Conservation (phyloP, 2,329 filamentous ascomycete species). For the Leptodontidium sp. region DNA sequence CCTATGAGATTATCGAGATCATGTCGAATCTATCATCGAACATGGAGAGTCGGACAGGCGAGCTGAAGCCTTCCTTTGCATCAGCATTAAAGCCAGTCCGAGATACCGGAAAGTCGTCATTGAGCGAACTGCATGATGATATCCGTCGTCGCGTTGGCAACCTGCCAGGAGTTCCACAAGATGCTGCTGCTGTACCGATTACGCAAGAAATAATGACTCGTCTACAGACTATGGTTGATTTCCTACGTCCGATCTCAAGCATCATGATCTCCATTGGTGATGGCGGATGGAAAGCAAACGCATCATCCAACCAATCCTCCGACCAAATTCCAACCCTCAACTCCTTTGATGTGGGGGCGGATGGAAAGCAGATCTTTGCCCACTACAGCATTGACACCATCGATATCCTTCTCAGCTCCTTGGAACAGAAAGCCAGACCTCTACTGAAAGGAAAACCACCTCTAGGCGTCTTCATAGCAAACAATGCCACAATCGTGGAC, state of each 20-base stretch:
- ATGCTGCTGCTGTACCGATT: conserved; percentile 80
- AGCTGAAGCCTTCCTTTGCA: conserved; percentile 82
- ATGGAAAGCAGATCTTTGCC: conserved; percentile 86
- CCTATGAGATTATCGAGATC: conserved; percentile 94
- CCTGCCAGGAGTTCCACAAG: conserved; percentile 74
- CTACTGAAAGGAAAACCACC: conserved; percentile 80
- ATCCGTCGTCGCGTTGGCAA: conserved; percentile 73
- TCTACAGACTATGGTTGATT: conserved; percentile 85
- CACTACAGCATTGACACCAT: conserved; percentile 92
- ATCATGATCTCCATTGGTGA: conserved; percentile 94
- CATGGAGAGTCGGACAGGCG: conserved; percentile 82
- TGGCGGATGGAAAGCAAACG: conserved; percentile 79
- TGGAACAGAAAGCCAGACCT: conserved; percentile 77
- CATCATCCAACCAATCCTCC: conserved; percentile 62
- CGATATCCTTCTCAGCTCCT: conserved; percentile 76
- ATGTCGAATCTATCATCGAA: conserved; percentile 81
- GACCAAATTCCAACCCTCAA: conserved; percentile 75
- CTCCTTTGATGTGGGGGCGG: conserved; percentile 87
- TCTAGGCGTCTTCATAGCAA: conserved; percentile 89
- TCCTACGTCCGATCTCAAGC: conserved; percentile 84
- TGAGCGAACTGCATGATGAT: conserved; percentile 85
- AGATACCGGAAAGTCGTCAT: conserved; percentile 88
- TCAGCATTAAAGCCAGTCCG: conserved; percentile 89
- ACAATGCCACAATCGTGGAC: conserved; percentile 84
- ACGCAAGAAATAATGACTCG: conserved; percentile 87